Conservation (phyloP, 768 basidiomycete genomes). For the Pulveroboletus frians region DNA sequence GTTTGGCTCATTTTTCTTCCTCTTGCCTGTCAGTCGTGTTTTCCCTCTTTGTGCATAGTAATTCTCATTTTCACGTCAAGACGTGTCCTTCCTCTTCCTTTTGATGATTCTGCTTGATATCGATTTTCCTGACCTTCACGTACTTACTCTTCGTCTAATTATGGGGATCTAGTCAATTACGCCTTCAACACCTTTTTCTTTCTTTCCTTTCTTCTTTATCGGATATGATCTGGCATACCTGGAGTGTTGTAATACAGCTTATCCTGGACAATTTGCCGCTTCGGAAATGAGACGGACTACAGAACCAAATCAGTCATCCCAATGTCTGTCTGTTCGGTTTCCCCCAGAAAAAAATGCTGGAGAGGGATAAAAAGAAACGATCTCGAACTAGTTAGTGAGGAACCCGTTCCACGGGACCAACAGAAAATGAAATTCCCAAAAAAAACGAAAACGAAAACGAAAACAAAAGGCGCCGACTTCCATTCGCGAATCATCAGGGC, state of each 20-base stretch:
- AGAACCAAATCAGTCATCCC: no score
- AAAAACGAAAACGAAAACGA: not conserved
- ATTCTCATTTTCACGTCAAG: not conserved
- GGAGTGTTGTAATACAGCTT: conserved; percentile 35
- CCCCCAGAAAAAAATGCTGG: no score
- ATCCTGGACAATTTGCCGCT: conserved; percentile 23
- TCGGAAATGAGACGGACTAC: conserved; percentile 11
- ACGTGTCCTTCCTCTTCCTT: not conserved
- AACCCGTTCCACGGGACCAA: no score
- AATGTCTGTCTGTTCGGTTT: no score
- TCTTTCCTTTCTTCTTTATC: conserved; percentile 23
- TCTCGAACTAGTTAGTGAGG: no score
- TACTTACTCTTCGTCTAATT: conserved; percentile 29
- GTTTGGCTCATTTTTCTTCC: conserved; percentile 11
- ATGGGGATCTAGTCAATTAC: conserved; percentile 12
- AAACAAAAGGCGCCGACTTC: conserved; percentile 2
- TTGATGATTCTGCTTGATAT: conserved; percentile 10
- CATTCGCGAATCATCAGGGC: conserved; percentile 9
- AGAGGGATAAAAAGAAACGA: no score
- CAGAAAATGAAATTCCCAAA: conserved; percentile 12
- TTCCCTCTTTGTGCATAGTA: conserved; percentile 23
- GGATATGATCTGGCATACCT: conserved; percentile 33
- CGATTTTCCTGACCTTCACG: conserved; percentile 7
- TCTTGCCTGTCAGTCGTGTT: conserved; percentile 1
- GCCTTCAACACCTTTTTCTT: not conserved